A percentile compares a stretch with the other conserved stretches of the same genome.
phyloP scores from a whole-genome alignment of 768 basidiomycete genomes.

The Thelephora aurantiotincta region DNA sequence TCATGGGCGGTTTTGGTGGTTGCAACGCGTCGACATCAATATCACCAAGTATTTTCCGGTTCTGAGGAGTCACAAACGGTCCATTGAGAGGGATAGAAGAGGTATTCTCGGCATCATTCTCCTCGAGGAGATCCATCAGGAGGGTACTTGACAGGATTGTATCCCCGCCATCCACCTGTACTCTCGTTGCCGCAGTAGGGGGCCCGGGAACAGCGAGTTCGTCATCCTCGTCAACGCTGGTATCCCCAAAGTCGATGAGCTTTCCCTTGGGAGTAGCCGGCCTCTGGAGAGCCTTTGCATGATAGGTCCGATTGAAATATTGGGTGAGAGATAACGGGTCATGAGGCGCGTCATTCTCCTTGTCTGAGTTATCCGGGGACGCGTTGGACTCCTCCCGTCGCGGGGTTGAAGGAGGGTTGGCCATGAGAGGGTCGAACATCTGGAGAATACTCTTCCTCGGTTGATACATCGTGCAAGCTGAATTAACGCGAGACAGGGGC shows the following conservation, averaged over 20 bases:
- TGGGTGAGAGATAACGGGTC: constrained; percentile 14
- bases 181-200: not conserved
- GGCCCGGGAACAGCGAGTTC: not conserved
- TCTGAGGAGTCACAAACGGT: not conserved
- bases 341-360: constrained; percentile 16
- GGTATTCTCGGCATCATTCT: no score
- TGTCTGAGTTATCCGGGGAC: constrained; percentile 18
- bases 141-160: no score
- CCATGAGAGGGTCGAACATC: constrained; percentile 18
- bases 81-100: no score
- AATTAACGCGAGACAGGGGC: no score
- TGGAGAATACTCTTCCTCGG: constrained; percentile 19
- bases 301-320: constrained; percentile 18
- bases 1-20: not conserved
- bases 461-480: not conserved
- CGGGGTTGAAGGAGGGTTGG: constrained; percentile 12
- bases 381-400: constrained; percentile 15
- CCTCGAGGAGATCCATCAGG: no score
- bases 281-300: constrained; percentile 2
- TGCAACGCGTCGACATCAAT: not conserved
- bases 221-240: constrained; percentile 7
- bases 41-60: not conserved
- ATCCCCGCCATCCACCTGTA: no score
- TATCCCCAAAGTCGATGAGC: constrained; percentile 19
- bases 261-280: constrained; percentile 13